A percentile compares a stretch with the other conserved stretches of the same genome.
These are phyloP conservation scores for Acacia acuminata DNA, from an alignment of 306 rosid genomes.

Conservation along the genomic window DNA sequence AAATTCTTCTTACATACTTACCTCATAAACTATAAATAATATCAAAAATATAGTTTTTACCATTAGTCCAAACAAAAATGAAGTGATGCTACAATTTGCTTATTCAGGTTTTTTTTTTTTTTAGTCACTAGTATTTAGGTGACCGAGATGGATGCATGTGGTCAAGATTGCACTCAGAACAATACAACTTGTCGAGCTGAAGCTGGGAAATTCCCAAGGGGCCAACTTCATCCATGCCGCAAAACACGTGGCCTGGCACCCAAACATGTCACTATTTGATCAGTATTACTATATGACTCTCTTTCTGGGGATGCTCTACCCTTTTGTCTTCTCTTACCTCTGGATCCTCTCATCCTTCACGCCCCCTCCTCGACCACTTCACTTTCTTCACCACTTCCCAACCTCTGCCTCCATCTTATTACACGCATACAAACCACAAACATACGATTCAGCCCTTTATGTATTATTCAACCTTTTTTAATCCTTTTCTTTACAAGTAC, in stretches of 20 bases:
- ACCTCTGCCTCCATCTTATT: not conserved
- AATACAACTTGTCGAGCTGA: slow-evolving; percentile 25
- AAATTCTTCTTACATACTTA: no score
- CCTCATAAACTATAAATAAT: no score
- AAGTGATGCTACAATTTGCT: not conserved
- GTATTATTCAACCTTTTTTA: no score
- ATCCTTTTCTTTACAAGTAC: no score
- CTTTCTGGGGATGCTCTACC: slow-evolving; percentile 35
- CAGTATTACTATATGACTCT: not conserved
- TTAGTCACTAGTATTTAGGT: not conserved
- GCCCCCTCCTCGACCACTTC: not conserved
- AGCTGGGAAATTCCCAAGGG: slow-evolving; percentile 8
- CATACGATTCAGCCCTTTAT: not conserved
- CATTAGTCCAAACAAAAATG: no score
- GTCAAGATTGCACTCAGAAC: slow-evolving; percentile 23
- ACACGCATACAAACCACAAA: no score
- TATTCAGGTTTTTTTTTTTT: no score
- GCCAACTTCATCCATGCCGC: slow-evolving; percentile 34
- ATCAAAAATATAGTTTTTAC: no score
- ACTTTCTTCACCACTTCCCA: not conserved
- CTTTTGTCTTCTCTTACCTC: slow-evolving; percentile 36
- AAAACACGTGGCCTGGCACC: slow-evolving; percentile 42
- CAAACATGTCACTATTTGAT: slow-evolving; percentile 11
- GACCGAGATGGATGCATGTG: slow-evolving; percentile 30
- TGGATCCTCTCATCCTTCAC: slow-evolving; percentile 8